These are phyloP conservation scores for Penstemon barbatus DNA, from an alignment of 257 asterid species.

Conservation along the genomic window DNA sequence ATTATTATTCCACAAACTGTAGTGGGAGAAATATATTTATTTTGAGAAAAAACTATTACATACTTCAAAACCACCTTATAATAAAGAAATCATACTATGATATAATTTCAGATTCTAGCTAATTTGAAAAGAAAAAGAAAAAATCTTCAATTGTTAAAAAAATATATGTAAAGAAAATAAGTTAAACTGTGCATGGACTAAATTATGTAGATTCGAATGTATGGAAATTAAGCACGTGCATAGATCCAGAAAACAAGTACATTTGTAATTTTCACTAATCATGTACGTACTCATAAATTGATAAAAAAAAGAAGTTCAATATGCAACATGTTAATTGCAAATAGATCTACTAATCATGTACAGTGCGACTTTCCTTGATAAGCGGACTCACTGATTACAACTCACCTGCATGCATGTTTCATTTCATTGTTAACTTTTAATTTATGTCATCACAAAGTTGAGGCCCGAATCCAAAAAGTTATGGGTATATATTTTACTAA, in stretches of 20 bases:
- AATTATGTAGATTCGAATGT: not conserved
- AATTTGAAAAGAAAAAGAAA: not conserved
- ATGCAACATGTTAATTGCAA: not conserved
- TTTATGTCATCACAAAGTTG: too few species aligned
- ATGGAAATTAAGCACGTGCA: conserved; percentile 9
- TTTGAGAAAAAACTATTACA: too few species aligned
- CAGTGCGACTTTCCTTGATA: conserved; percentile 34
- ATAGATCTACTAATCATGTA: conserved; percentile 1
- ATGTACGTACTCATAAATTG: not conserved
- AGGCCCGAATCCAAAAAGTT: too few species aligned
- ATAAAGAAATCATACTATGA: too few species aligned
- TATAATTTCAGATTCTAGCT: not conserved
- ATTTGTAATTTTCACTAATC: not conserved
- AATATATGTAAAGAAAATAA: not conserved
- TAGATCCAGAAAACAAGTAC: conserved; percentile 5
- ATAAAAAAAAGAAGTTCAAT: not conserved
- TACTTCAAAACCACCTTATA: too few species aligned
- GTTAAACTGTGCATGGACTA: conserved; percentile 8
- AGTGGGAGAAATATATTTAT: too few species aligned
- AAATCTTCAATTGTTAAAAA: not conserved
- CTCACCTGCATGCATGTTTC: not conserved
- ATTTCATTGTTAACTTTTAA: conserved; percentile 4
- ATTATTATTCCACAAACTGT: too few species aligned
- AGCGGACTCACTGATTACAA: conserved; percentile 29
- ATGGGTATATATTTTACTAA: too few species aligned